Evolutionary conservation across 75 land plant species (phyloP), one percentile per base, ranked within the genome.

Genomic region (Sequoiadendron giganteum): DNA sequence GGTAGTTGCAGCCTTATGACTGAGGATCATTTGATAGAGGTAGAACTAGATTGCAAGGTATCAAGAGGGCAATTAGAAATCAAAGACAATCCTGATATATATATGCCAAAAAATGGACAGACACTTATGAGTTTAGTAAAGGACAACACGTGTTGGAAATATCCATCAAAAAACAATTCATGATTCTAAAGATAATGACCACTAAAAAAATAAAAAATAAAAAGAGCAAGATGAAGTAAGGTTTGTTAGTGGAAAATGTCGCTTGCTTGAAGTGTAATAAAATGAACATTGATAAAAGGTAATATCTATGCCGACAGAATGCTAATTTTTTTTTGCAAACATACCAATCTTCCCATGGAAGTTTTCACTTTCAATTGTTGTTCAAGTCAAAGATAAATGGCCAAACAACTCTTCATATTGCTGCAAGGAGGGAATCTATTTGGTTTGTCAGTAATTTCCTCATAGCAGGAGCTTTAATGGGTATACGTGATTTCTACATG

Each of bases 351-450:
- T n/a, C 28, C 10, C 16, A 21, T 40, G 40, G 72, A 68, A 68
- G 30, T 68, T 4, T 8, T 48, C 55, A 48, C n/a, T 30, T 19
- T 43, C 85, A 80, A 49, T 80, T 91, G 58, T 85, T 91, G 54
- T n/a, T n/a, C n/a, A n/a, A n/a, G 91, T 36, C 91, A 91, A 83
- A 91, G 92, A 6, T 90, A n/a, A n/a, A 91, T 90, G 91, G 92
- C 16, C 92, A 91, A 85, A 91, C 92, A 11, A 91, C 92, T 65
- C 89, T 91, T 39, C 92, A 91, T 40, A 91, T 91, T 49, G 92
- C 92, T 72, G 91, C 92, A 28, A 88, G 91, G 85, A 87, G 89
- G 49, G 92, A 84, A 21, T 91, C 91, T 5, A 76, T 88, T 43
- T 91, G 92, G 92, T 91, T 91, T 88, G 91, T 91, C 40, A 77